Conservation (phyloP, 2,329 filamentous ascomycete species). For the Exophiala dermatitidis region DNA sequence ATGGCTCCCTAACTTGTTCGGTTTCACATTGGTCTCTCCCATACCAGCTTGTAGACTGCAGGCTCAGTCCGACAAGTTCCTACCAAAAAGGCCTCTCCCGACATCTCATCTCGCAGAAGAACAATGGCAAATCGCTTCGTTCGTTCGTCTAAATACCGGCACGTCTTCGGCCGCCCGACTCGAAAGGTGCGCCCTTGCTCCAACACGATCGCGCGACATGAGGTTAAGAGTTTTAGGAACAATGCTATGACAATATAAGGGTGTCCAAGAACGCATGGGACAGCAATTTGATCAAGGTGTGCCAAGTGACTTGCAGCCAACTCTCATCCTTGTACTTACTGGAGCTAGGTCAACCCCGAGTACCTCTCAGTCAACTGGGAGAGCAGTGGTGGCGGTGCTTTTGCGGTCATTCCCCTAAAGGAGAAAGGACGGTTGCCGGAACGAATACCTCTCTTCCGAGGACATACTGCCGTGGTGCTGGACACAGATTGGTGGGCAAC, state of each 20-base stretch:
- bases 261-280: constrained; percentile 99
- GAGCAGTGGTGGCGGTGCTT: constrained; percentile 87
- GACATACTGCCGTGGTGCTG: constrained; percentile 89
- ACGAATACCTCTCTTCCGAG: constrained; percentile 87
- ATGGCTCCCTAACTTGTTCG: constrained; percentile 14
- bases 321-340: constrained; percentile 22
- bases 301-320: constrained; percentile 30
- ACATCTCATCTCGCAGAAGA: not conserved
- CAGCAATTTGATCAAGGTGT: constrained; percentile 93
- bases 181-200: constrained; percentile 56
- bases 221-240: constrained; percentile 51
- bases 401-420: constrained; percentile 85
- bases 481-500: constrained; percentile 83
- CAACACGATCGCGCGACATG: constrained; percentile 2
- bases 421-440: constrained; percentile 89
- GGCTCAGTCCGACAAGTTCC: constrained; percentile 1
- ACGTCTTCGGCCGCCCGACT: constrained; percentile 94
- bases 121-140: constrained; percentile 65
- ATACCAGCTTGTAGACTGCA: not conserved
- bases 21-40: not conserved
- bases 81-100: not conserved
- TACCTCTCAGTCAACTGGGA: constrained; percentile 99
- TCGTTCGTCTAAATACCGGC: constrained; percentile 69
- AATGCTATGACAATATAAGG: constrained; percentile 96
- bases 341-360: constrained; percentile 74